Conservation (phyloP, 164 flowering plant species). For the Houttuynia cordata region DNA sequence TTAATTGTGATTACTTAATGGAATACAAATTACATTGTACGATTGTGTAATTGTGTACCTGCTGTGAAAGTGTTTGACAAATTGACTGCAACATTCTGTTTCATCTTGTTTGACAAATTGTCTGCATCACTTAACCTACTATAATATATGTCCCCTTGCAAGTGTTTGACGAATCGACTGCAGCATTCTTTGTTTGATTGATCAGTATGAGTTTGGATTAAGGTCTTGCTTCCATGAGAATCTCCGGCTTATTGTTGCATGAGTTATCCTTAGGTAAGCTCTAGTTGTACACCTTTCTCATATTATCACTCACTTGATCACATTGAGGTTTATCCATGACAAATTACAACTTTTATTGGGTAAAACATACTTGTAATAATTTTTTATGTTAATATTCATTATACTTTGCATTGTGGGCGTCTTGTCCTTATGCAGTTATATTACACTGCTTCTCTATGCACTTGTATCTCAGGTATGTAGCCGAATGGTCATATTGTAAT, state of each 20-base stretch:
- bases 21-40: no score
- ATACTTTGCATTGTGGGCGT: slow-evolving; percentile 43
- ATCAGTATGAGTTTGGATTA: slow-evolving; percentile 56
- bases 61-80: no score
- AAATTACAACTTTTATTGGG: no score
- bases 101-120: no score
- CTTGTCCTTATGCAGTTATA: slow-evolving; percentile 80
- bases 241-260: slow-evolving; percentile 23
- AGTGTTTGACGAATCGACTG: no score
- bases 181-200: slow-evolving; percentile 1
- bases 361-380: background rate
- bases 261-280: slow-evolving; percentile 70
- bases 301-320: background rate
- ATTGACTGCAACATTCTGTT: no score
- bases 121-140: no score
- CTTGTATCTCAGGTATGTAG: slow-evolving; percentile 82
- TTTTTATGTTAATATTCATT: background rate
- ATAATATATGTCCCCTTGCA: no score
- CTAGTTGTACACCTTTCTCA: background rate
- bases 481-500: background rate
- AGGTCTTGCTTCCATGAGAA: slow-evolving; percentile 42
- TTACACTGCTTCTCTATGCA: slow-evolving; percentile 90
- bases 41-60: no score
- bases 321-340: no score
- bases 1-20: no score